A percentile compares a stretch with the other conserved stretches of the same genome.
These are phyloP conservation scores for Coemansia sp. DNA, from an alignment of 192 early-diverging fungal species.

Conservation along the genomic window DNA sequence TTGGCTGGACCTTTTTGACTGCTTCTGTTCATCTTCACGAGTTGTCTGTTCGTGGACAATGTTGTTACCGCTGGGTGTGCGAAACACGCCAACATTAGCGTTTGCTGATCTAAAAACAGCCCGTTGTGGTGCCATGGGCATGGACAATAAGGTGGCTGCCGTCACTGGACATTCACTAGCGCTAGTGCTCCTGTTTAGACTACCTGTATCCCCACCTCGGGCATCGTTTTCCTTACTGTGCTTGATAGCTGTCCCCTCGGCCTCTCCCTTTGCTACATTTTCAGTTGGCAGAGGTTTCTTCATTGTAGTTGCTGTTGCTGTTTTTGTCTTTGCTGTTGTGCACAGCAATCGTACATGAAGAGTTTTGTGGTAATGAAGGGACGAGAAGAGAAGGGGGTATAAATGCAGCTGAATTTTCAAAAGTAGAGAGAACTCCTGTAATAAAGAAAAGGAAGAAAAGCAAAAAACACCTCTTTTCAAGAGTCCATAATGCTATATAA, in stretches of 20 bases:
- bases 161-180: not conserved
- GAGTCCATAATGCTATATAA: not conserved
- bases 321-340: not conserved
- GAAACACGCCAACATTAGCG: slow-evolving; percentile 13
- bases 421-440: not conserved
- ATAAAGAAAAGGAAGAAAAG: not conserved
- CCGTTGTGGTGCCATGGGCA: slow-evolving; percentile 17
- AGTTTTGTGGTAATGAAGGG: too few species aligned
- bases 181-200: slow-evolving; percentile 1
- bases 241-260: not conserved
- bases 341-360: not conserved
- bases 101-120: slow-evolving; percentile 20
- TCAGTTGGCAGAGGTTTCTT: not conserved
- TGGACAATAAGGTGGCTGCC: not conserved
- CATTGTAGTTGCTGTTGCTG: slow-evolving; percentile 5
- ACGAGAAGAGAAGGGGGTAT: too few species aligned
- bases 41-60: not conserved
- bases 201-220: not conserved
- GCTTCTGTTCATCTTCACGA: not conserved
- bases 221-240: slow-evolving; percentile 5
- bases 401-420: not conserved
- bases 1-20: not conserved
- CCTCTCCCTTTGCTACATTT: not conserved
- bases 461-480: not conserved
- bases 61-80: slow-evolving; percentile 1